These are phyloP conservation scores for Ophiostoma perfectum DNA, from an alignment of 2,329 filamentous ascomycete species.

Conservation along the genomic window DNA sequence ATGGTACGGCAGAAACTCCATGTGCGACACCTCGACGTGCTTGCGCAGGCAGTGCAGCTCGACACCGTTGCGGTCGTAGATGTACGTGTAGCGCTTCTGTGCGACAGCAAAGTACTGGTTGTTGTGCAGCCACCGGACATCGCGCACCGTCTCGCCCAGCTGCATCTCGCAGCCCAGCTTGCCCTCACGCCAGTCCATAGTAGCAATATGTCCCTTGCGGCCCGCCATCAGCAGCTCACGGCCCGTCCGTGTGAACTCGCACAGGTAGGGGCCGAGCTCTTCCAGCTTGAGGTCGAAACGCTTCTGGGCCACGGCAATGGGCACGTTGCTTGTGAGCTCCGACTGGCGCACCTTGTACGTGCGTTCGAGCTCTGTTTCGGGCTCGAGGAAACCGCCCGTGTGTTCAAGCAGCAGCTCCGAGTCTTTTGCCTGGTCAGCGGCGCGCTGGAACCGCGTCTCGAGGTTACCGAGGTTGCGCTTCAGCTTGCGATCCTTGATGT, in stretches of 20 bases:
- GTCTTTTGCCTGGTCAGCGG: slow-evolving; percentile 80
- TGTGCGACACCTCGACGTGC: slow-evolving; percentile 83
- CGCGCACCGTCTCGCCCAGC: slow-evolving; percentile 81
- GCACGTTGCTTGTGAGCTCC: slow-evolving; percentile 70
- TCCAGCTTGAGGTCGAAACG: slow-evolving; percentile 84
- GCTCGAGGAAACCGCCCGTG: slow-evolving; percentile 75
- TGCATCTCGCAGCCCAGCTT: slow-evolving; percentile 84
- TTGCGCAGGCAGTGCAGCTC: slow-evolving; percentile 89
- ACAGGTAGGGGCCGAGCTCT: slow-evolving; percentile 76
- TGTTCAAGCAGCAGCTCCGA: slow-evolving; percentile 92
- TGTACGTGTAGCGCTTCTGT: slow-evolving; percentile 95
- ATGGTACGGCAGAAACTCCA: slow-evolving; percentile 95
- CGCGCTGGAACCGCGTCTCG: slow-evolving; percentile 77
- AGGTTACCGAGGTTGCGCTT: slow-evolving; percentile 71
- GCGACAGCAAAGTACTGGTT: slow-evolving; percentile 92
- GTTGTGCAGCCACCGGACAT: slow-evolving; percentile 89
- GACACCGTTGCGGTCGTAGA: slow-evolving; percentile 86
- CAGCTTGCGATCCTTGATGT: slow-evolving; percentile 83
- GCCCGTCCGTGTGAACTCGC: slow-evolving; percentile 87
- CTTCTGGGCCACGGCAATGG: slow-evolving; percentile 82
- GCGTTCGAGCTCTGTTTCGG: slow-evolving; percentile 80
- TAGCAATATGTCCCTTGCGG: slow-evolving; percentile 88
- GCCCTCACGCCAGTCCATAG: slow-evolving; percentile 92
- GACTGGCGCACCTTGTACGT: slow-evolving; percentile 91
- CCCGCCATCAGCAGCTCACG: slow-evolving; percentile 79